Conservation (phyloP, 1,284 basidiomycete genomes). For the Cryptococcus sp. region DNA sequence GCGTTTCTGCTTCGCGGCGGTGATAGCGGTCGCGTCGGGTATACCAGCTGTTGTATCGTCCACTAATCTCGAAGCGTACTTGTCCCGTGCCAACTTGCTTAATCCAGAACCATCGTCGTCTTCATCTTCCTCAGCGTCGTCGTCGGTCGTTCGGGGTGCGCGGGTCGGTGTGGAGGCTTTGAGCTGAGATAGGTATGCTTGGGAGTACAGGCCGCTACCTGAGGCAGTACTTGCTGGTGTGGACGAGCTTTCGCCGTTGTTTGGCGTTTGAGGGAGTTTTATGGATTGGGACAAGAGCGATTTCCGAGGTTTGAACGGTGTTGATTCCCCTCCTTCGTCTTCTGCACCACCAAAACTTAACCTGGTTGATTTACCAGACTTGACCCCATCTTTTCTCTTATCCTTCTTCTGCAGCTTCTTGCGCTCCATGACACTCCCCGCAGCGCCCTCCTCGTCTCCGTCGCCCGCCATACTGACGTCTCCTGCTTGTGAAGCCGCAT, state of each 20-base stretch:
- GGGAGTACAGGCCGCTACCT: conserved; percentile 61
- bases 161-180: conserved; percentile 76
- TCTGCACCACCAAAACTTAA: conserved; percentile 84
- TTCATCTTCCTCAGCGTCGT: conserved; percentile 56
- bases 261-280: conserved; percentile 31
- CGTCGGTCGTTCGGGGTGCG: conserved; percentile 50
- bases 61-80: conserved; percentile 47
- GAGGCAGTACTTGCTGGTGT: conserved; percentile 58
- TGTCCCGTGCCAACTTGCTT: conserved; percentile 41
- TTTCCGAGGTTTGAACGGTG: conserved; percentile 50
- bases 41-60: conserved; percentile 61
- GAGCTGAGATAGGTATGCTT: conserved; percentile 75
- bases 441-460: conserved; percentile 26
- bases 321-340: conserved; percentile 27
- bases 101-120: conserved; percentile 53
- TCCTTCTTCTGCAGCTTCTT: conserved; percentile 48
- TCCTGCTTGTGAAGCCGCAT: conserved; percentile 9
- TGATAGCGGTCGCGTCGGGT: conserved; percentile 73
- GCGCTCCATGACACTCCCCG: conserved; percentile 44
- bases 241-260: conserved; percentile 36
- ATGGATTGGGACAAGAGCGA: conserved; percentile 51
- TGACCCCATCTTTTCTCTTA: conserved; percentile 57
- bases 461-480: conserved; percentile 15
- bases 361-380: conserved; percentile 39
- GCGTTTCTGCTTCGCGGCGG: conserved; percentile 75